These are phyloP conservation scores for Inga oerstediana DNA, from an alignment of 306 rosid species.

Conservation along the genomic window DNA sequence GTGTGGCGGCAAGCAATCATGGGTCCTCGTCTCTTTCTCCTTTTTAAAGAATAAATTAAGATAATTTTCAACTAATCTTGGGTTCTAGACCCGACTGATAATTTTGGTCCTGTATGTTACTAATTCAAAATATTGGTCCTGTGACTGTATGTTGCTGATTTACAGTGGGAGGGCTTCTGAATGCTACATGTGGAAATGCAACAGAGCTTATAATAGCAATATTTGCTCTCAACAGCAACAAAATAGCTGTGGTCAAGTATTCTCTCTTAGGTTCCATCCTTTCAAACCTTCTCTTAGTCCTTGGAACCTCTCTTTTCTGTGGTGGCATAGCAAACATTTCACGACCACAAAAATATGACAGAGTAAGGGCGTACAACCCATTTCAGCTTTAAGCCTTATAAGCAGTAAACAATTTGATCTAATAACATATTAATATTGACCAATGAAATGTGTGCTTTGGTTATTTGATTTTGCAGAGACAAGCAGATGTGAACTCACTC, in stretches of 20 bases:
- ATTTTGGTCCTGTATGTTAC: background rate
- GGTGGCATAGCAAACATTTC: slow-evolving; percentile 71
- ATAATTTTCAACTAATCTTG: background rate
- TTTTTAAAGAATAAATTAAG: background rate
- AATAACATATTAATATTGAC: background rate
- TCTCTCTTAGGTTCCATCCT: slow-evolving; percentile 90
- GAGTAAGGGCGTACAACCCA: slow-evolving; percentile 47
- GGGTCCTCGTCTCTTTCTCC: background rate
- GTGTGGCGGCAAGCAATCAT: background rate
- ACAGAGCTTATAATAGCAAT: slow-evolving; percentile 88
- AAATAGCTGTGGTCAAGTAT: slow-evolving; percentile 80
- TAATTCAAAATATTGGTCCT: background rate
- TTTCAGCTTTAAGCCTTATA: background rate
- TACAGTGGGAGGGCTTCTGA: slow-evolving; percentile 86
- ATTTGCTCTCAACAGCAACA: slow-evolving; percentile 59
- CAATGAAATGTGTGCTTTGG: slow-evolving; percentile 1
- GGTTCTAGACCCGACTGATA: background rate
- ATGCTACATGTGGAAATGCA: slow-evolving; percentile 94
- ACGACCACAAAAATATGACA: slow-evolving; percentile 64
- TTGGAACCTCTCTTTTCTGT: slow-evolving; percentile 83
- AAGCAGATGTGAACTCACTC: slow-evolving; percentile 69
- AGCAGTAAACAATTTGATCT: background rate
- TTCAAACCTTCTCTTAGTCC: slow-evolving; percentile 88
- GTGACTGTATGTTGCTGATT: background rate
- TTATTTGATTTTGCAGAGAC: slow-evolving; percentile 48